Conservation (phyloP, 108 stramenopile genomes). For the Cyclotella sp. region DNA sequence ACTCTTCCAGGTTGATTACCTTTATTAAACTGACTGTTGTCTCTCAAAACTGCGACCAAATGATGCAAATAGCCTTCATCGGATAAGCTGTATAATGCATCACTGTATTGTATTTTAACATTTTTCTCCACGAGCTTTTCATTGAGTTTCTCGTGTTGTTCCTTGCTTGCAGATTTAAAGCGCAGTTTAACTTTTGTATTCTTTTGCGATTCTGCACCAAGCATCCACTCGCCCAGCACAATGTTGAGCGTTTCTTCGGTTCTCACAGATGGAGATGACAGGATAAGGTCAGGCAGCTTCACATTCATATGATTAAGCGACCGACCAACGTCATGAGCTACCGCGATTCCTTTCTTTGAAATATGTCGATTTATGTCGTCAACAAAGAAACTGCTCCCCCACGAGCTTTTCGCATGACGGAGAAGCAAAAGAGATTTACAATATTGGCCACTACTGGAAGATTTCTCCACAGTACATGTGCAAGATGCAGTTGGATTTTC, state of each 20-base stretch:
- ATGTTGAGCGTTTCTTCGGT: conserved; percentile 30
- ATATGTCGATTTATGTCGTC: conserved; percentile 27
- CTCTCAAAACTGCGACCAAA: conserved; percentile 4
- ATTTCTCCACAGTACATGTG: neutral
- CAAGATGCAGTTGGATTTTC: neutral
- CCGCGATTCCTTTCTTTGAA: conserved; percentile 13
- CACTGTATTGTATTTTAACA: conserved; percentile 12
- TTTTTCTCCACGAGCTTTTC: conserved; percentile 7
- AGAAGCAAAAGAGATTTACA: conserved; percentile 31
- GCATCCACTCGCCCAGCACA: conserved; percentile 22
- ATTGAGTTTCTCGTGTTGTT: conserved; percentile 9
- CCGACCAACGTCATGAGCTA: conserved; percentile 24
- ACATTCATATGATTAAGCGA: conserved; percentile 11
- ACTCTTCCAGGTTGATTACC: conserved; percentile 2
- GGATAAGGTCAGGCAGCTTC: conserved; percentile 23
- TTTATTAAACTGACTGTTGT: neutral
- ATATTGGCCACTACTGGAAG: neutral
- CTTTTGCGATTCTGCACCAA: conserved; percentile 5
- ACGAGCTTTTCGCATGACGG: conserved; percentile 33
- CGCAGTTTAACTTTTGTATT: neutral
- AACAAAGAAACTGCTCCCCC: conserved; percentile 18
- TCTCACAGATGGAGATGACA: conserved; percentile 25
- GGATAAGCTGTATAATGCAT: conserved; percentile 22
- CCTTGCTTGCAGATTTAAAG: neutral
- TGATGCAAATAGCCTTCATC: conserved; percentile 31